Evolutionary conservation across 2,329 filamentous ascomycete species (phyloP).

Genomic region (Diaporthe australafricana): DNA sequence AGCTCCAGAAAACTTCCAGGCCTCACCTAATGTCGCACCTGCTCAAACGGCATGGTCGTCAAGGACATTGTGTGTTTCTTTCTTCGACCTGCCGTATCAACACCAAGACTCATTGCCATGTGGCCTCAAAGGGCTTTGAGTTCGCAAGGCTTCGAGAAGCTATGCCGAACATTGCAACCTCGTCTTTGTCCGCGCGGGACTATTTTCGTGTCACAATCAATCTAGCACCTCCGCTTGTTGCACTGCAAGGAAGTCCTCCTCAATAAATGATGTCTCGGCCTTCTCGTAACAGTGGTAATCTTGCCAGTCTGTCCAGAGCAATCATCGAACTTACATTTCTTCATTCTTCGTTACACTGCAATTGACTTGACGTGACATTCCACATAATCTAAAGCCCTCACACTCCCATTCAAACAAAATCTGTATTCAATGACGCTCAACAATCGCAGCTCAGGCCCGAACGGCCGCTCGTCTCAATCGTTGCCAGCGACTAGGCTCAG

Average conservation of each 20-base stretch:
- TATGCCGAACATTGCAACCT: background rate
- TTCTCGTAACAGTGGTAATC: background rate
- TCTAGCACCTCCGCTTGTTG: background rate
- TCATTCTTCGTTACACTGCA: background rate
- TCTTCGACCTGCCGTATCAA: background rate
- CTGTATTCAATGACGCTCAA: background rate
- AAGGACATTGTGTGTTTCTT: background rate
- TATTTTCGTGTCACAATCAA: background rate
- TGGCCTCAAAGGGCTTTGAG: background rate
- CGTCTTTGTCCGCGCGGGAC: slow-evolving; percentile 8
- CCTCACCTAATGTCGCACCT: background rate
- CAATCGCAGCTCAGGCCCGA: background rate
- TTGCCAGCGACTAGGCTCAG: background rate
- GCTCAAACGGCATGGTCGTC: background rate
- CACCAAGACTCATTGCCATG: slow-evolving; percentile 16
- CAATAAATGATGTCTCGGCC: background rate
- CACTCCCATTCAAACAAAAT: background rate
- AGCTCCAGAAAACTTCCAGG: background rate
- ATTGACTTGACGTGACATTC: slow-evolving; percentile 7
- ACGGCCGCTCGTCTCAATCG: background rate
- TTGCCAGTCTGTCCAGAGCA: background rate
- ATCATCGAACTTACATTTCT: background rate
- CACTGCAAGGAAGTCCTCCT: background rate
- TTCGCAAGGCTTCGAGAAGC: background rate
- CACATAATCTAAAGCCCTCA: background rate